Base-by-base conservation (phyloP, 2,329 filamentous ascomycete genomes). In the Microsporum audouinii region DNA sequence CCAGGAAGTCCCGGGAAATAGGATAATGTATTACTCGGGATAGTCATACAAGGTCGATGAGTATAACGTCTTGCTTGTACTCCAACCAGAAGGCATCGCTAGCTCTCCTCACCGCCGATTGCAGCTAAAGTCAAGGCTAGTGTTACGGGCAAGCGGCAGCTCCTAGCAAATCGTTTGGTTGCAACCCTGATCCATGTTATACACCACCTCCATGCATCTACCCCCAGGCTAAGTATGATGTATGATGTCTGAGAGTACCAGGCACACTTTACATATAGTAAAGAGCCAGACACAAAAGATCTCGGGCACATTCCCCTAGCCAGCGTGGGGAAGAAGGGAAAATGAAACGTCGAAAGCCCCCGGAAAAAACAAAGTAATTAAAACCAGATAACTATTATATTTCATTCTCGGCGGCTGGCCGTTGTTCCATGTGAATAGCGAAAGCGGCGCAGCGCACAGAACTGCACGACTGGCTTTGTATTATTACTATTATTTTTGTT, bases 151-250 rank as follows among this genome's bases (percentile, higher is more conserved):
- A 53, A 34, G 49, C 49, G 49, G 49, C 49, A 33, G 49, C 49
- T 53, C 49, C 49, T n/a, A 53, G 49, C 49, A 53, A 53, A 53
- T 53, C 49, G 49, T 34, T 53, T 53, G 49, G 49, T n/a, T 34
- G 49, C 14, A 53, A 53, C 49, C 49, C 49, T 53, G 49, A 53
- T 34, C 49, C 49, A 53, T 53, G 49, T 33, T 33, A 23, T 34
- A 53, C 49, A 51, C 45, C 45, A 51, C 45, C 23, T 23, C 43
- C 27, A 53, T 34, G 49, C 27, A 33, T n/a, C 49, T 27, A 53
- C 49, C 27, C 17, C 39, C 10, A 43, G 10, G 39, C 10, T 43
- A 27, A 2, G 27, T 33, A 33, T 53, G 49, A 23, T 31, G 49
- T 53, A 31, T 34, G 49, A 53, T 12, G 39, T 43, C 5, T 17